Base-by-base conservation (phyloP, 768 basidiomycete species). In the Trametes punicea region DNA sequence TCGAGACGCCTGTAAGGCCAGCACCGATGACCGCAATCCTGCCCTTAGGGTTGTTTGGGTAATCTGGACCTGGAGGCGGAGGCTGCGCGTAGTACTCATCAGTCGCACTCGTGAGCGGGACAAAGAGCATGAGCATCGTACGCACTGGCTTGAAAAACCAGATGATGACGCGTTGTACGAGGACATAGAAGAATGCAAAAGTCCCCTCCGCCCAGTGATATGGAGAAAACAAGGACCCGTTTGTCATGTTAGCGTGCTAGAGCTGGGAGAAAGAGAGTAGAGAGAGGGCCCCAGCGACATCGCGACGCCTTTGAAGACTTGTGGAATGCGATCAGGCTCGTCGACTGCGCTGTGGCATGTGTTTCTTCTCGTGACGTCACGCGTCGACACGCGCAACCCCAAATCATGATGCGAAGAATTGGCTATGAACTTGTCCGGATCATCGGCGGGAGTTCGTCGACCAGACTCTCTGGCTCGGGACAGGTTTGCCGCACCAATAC, bases 1-100 rank as follows among this genome's bases (percentile, higher is more conserved):
- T 77, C n/a, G 77, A 79, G 13, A 82, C 66, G 18, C 80, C 79
- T 0, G 78, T 81, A 9, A 81, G 65, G 10, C 81, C 80, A 2
- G 78, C 77, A 7, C 80, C 79, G 45, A 81, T 71, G 48, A 80
- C 68, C 0, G 80, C 80, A 26, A 81, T 73, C n/a, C 75, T 67
- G 6, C 76, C 79, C 44, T 60, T 55, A 5, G 58, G 58, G 23
- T 51, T 33, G 44, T 47, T 60, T 11, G 58, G 46, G 26, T 45
- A 56, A 2, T 56, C 59, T 1, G 55, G 51, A 1, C 39, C 39
- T 20, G 46, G 68, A 64, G 45, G 68, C 58, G 65, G 67, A 46
- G 44, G 55, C 44, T 55, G 25, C 5, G n/a, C 2, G 8, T 16
- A 23, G 34, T 50, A 26, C 18, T 8, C 20, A 16, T 4, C 21